Evolutionary conservation across 257 asterid species (phyloP).

Genomic region (Solanum verrucosum): DNA sequence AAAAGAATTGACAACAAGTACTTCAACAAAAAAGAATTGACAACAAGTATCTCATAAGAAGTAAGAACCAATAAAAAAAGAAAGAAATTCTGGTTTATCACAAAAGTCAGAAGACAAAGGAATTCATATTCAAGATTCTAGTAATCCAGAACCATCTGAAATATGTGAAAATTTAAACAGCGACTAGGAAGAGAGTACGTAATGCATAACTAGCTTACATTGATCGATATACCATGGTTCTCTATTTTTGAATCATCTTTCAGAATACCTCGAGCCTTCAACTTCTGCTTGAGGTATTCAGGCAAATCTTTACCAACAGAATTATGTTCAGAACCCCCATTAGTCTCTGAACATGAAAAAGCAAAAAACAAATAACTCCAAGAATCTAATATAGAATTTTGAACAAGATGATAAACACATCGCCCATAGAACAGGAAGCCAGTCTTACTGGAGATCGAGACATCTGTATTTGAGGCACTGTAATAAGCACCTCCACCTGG

Average conservation of each 20-base stretch:
- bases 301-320: conserved; percentile 52
- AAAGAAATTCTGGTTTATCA: neutral
- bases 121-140: neutral
- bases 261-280: conserved; percentile 89
- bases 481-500: conserved; percentile 96
- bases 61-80: neutral
- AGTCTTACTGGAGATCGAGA: conserved; percentile 30
- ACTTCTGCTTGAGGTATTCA: conserved; percentile 81
- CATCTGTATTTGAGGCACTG: conserved; percentile 31
- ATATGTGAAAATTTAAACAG: neutral
- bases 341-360: conserved; percentile 18
- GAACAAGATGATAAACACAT: neutral
- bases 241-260: conserved; percentile 35
- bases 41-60: neutral
- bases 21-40: neutral
- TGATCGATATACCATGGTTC: conserved; percentile 18
- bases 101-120: neutral
- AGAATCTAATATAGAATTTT: neutral
- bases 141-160: neutral
- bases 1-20: neutral
- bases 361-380: neutral
- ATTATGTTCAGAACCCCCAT: conserved; percentile 34
- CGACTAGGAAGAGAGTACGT: neutral
- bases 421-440: neutral
- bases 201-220: conserved; percentile 26